Conservation (phyloP, 345 rosid species). For the Streptanthus diversifolius region DNA sequence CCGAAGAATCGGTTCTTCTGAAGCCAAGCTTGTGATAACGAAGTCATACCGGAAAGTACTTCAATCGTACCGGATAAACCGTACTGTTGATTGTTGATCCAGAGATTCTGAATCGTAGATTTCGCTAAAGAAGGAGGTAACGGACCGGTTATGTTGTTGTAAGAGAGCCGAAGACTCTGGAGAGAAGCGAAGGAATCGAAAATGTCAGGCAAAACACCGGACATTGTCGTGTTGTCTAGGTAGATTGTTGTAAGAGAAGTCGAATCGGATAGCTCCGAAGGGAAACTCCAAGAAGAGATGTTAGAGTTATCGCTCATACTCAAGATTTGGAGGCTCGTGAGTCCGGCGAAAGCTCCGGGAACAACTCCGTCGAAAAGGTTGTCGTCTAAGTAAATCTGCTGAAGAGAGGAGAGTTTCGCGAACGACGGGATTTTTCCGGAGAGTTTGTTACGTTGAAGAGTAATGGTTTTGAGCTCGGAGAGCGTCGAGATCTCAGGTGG, state of each 20-base stretch:
- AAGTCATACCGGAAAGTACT: slow-evolving; percentile 56
- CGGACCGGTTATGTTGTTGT: slow-evolving; percentile 66
- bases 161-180: slow-evolving; percentile 52
- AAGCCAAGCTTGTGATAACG: slow-evolving; percentile 60
- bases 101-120: slow-evolving; percentile 49
- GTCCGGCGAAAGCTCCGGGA: slow-evolving; percentile 54
- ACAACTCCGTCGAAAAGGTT: slow-evolving; percentile 60
- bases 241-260: slow-evolving; percentile 38
- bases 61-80: slow-evolving; percentile 63
- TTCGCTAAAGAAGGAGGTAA: slow-evolving; percentile 55
- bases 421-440: slow-evolving; percentile 61
- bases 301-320: slow-evolving; percentile 38
- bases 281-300: slow-evolving; percentile 56
- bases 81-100: slow-evolving; percentile 58
- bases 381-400: slow-evolving; percentile 38
- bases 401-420: slow-evolving; percentile 47
- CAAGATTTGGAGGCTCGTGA: slow-evolving; percentile 46
- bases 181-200: slow-evolving; percentile 48
- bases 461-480: slow-evolving; percentile 43
- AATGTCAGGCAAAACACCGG: slow-evolving; percentile 59
- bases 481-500: slow-evolving; percentile 54
- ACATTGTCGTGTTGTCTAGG: slow-evolving; percentile 40
- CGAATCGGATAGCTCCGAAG: slow-evolving; percentile 48
- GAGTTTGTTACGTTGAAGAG: slow-evolving; percentile 51
- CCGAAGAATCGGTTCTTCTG: slow-evolving; percentile 69